Evolutionary conservation across 345 rosid genomes (phyloP).

Genomic region (Brassica incana): DNA sequence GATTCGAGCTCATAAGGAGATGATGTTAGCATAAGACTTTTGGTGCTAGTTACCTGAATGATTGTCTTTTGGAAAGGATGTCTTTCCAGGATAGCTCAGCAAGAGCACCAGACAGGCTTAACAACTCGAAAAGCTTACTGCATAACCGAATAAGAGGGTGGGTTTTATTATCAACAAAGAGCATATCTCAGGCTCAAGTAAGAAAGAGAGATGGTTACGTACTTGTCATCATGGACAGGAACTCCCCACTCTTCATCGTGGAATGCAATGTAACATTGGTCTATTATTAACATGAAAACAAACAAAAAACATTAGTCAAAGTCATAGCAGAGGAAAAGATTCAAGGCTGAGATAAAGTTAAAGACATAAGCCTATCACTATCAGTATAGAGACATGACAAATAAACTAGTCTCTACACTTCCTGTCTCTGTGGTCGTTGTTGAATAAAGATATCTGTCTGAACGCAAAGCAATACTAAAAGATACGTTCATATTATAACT

Average conservation of each 20-base stretch:
- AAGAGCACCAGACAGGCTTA: slow-evolving; percentile 75
- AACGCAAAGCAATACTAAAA: slow-evolving; percentile 8
- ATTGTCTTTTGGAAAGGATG: slow-evolving; percentile 68
- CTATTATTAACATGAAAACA: slow-evolving; percentile 37
- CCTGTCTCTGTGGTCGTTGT: neutral
- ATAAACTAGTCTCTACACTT: neutral
- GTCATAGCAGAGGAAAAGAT: neutral
- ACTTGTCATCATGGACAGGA: slow-evolving; percentile 82
- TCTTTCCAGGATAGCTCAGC: slow-evolving; percentile 82
- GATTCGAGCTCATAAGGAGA: neutral
- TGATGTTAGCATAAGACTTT: neutral
- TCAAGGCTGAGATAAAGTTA: neutral
- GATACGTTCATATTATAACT: slow-evolving; percentile 5
- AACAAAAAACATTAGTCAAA: neutral
- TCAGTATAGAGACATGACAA: slow-evolving; percentile 2
- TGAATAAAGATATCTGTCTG: neutral
- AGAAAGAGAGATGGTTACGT: slow-evolving; percentile 23
- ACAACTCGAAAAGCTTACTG: slow-evolving; percentile 81
- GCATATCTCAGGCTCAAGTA: neutral
- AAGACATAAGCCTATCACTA: slow-evolving; percentile 4
- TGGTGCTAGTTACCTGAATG: slow-evolving; percentile 53
- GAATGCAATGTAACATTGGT: slow-evolving; percentile 65
- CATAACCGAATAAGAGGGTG: slow-evolving; percentile 12
- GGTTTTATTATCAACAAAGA: slow-evolving; percentile 8
- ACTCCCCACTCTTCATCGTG: slow-evolving; percentile 96